These are phyloP conservation scores for Trichosporon sp. DNA, from an alignment of 1,284 basidiomycete species.

Conservation along the genomic window DNA sequence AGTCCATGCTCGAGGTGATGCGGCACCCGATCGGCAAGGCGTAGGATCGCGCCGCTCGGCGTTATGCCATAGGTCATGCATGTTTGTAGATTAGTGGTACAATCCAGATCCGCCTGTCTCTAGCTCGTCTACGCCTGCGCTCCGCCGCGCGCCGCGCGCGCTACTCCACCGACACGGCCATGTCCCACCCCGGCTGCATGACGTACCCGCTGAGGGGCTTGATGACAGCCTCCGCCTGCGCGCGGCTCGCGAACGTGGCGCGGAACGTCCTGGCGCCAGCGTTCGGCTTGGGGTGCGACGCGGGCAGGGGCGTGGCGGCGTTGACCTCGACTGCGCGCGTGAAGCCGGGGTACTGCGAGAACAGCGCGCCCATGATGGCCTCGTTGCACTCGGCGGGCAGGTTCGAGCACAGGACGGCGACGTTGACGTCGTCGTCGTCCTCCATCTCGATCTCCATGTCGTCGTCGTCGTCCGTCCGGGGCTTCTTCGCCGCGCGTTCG, in stretches of 20 bases:
- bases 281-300: slow-evolving; percentile 36
- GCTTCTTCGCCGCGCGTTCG: slow-evolving; percentile 37
- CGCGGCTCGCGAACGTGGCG: slow-evolving; percentile 27
- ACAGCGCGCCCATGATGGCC: slow-evolving; percentile 35
- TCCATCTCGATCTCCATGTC: slow-evolving; percentile 31
- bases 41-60: not conserved
- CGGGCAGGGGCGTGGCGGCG: slow-evolving; percentile 25
- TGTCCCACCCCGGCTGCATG: slow-evolving; percentile 47
- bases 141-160: not conserved
- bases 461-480: slow-evolving; percentile 19
- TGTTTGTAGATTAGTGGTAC: not conserved
- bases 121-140: slow-evolving; percentile 4
- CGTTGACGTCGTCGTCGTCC: slow-evolving; percentile 38
- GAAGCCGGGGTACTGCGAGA: slow-evolving; percentile 39
- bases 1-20: not conserved
- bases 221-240: slow-evolving; percentile 29
- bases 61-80: not conserved
- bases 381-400: slow-evolving; percentile 40
- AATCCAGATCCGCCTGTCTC: not conserved
- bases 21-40: not conserved
- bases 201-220: slow-evolving; percentile 34
- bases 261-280: slow-evolving; percentile 34
- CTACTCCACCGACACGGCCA: slow-evolving; percentile 34
- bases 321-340: slow-evolving; percentile 19
- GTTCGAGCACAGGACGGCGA: slow-evolving; percentile 35